Evolutionary conservation across 441 rosid species (phyloP).

Genomic region (Sinapis alba): DNA sequence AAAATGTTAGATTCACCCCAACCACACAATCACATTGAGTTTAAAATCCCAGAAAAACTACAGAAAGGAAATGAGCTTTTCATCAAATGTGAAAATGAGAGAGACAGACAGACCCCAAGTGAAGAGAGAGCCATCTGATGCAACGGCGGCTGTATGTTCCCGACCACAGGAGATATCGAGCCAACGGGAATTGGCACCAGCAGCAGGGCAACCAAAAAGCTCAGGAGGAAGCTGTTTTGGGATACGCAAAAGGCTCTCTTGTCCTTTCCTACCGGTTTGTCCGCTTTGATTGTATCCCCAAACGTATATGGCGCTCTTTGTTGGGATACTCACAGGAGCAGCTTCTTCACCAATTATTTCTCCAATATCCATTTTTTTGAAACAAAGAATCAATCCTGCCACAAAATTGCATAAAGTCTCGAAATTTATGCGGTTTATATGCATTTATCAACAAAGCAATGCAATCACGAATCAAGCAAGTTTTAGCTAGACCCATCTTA

Average conservation of each 20-base stretch:
- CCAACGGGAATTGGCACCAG: constrained; percentile 81
- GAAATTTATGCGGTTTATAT: neutral
- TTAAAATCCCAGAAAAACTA: neutral
- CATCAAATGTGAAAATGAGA: constrained; percentile 10
- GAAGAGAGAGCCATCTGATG: constrained; percentile 96
- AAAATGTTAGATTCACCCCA: constrained; percentile 11
- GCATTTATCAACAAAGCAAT: neutral
- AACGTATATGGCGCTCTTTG: constrained; percentile 94
- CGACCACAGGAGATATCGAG: constrained; percentile 92
- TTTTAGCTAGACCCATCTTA: neutral
- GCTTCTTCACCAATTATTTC: constrained; percentile 73
- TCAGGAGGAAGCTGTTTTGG: constrained; percentile 95
- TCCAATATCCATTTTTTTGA: constrained; percentile 60
- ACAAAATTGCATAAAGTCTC: constrained; percentile 2
- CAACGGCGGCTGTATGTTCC: constrained; percentile 92
- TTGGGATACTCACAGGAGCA: constrained; percentile 48
- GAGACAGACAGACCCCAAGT: constrained; percentile 79
- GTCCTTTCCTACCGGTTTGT: constrained; percentile 84
- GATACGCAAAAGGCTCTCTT: constrained; percentile 73
- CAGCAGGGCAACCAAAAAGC: constrained; percentile 87
- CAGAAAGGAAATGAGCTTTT: neutral
- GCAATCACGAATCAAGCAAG: constrained; percentile 10
- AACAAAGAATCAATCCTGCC: neutral
- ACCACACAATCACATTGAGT: neutral
- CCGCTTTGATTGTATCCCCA: constrained; percentile 97